Conservation (phyloP, 306 rosid genomes). For the Vigna mungo region DNA sequence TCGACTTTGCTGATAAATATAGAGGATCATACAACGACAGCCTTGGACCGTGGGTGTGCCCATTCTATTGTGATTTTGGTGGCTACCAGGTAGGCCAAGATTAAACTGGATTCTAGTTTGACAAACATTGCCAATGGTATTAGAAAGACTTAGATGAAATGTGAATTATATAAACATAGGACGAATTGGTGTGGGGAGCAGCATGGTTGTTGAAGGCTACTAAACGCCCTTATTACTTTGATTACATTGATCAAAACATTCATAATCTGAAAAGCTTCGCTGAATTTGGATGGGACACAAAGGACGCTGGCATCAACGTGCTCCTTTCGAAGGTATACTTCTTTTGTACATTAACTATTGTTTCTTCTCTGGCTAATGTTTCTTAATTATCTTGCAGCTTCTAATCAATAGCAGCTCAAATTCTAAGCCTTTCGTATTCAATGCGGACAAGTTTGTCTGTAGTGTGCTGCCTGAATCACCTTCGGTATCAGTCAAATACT, state of each 20-base stretch:
- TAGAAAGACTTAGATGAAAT: neutral
- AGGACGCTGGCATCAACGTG: constrained; percentile 62
- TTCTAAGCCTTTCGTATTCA: constrained; percentile 40
- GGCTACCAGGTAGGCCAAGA: constrained; percentile 54
- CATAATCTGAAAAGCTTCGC: constrained; percentile 36
- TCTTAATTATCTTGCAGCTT: constrained; percentile 44
- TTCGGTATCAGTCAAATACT: constrained; percentile 51
- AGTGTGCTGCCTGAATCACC: constrained; percentile 63
- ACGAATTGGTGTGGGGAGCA: constrained; percentile 71
- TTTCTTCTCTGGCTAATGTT: constrained; percentile 7
- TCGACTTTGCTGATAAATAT: constrained; percentile 58
- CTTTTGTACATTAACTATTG: neutral
- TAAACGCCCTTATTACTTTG: constrained; percentile 39
- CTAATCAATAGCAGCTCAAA: constrained; percentile 34
- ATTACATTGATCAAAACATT: constrained; percentile 43
- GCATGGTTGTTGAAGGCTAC: constrained; percentile 68
- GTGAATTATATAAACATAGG: constrained; percentile 26
- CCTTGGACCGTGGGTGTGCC: constrained; percentile 54
- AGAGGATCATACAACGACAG: constrained; percentile 64
- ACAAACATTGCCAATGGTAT: neutral
- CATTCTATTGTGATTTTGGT: constrained; percentile 62
- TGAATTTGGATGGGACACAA: constrained; percentile 74
- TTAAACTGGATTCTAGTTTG: too few relatives aligned
- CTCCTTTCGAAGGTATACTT: constrained; percentile 56
- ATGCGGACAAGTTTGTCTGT: constrained; percentile 59